phyloP scores from a whole-genome alignment of 768 basidiomycete genomes.

The Baorangia bicolor region DNA sequence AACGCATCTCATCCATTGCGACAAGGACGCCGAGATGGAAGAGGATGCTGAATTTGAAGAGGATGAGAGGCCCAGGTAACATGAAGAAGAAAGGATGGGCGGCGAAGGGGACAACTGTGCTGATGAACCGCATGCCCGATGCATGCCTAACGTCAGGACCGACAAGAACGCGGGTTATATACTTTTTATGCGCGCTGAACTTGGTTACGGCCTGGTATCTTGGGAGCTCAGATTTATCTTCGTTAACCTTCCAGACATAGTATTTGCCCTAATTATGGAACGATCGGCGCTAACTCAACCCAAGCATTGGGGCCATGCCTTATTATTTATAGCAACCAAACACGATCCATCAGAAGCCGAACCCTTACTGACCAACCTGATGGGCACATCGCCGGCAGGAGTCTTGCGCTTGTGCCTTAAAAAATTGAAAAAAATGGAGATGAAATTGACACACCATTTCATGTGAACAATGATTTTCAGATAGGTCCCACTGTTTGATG shows the following conservation, averaged over 20 bases:
- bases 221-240: constrained; percentile 70
- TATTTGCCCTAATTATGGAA: constrained; percentile 72
- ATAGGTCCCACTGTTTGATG: constrained; percentile 98
- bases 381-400: constrained; percentile 94
- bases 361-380: constrained; percentile 90
- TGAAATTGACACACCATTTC: constrained; percentile 67
- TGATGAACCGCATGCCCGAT: constrained; percentile 15
- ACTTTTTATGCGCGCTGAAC: constrained; percentile 92
- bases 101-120: too few species aligned
- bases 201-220: constrained; percentile 94
- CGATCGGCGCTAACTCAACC: constrained; percentile 9
- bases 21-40: too few species aligned
- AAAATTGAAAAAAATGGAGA: constrained; percentile 14
- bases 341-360: constrained; percentile 94
- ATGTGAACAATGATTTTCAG: constrained; percentile 94
- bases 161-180: constrained; percentile 87
- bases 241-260: constrained; percentile 97
- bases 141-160: constrained; percentile 82
- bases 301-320: constrained; percentile 46
- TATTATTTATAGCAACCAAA: constrained; percentile 96
- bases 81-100: too few species aligned
- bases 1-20: too few species aligned
- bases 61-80: too few species aligned
- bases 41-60: too few species aligned
- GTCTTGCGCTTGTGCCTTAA: constrained; percentile 52